Conservation (phyloP, 176 grass and related monocot genomes). For the Alloteropsis semialata region DNA sequence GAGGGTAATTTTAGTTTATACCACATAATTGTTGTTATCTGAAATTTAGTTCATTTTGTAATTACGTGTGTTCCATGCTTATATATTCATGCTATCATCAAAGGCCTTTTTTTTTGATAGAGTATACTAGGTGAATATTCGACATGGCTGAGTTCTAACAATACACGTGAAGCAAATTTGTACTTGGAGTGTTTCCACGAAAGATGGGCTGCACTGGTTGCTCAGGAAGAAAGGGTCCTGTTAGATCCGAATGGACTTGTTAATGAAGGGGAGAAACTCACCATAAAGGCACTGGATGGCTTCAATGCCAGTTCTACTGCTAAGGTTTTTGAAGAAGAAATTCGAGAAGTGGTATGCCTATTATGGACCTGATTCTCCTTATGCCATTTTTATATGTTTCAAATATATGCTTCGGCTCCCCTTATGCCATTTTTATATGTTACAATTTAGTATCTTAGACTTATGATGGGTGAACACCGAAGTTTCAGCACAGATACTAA, state of each 20-base stretch:
- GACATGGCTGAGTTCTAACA: constrained; percentile 73
- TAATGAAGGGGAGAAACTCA: constrained; percentile 47
- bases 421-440: background rate
- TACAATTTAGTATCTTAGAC: background rate
- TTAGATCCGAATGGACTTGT: constrained; percentile 45
- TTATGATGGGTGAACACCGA: background rate
- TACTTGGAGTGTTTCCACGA: constrained; percentile 67
- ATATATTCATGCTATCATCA: constrained; percentile 26
- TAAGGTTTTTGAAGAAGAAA: constrained; percentile 88
- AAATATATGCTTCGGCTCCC: background rate
- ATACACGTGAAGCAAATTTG: constrained; percentile 64
- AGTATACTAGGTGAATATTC: constrained; percentile 71
- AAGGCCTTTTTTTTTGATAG: constrained; percentile 43
- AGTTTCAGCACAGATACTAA: constrained; percentile 6
- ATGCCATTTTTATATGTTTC: constrained; percentile 6
- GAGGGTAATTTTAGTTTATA: background rate
- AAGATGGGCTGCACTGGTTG: constrained; percentile 50
- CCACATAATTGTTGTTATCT: background rate
- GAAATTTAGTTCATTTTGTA: background rate
- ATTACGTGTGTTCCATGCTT: constrained; percentile 7
- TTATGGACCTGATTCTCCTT: background rate
- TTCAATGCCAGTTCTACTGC: constrained; percentile 75
- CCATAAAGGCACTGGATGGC: constrained; percentile 49
- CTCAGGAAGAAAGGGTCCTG: constrained; percentile 36
- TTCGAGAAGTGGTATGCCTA: constrained; percentile 77